Conservation (phyloP, 306 rosid species). For the Glycine latifolia region DNA sequence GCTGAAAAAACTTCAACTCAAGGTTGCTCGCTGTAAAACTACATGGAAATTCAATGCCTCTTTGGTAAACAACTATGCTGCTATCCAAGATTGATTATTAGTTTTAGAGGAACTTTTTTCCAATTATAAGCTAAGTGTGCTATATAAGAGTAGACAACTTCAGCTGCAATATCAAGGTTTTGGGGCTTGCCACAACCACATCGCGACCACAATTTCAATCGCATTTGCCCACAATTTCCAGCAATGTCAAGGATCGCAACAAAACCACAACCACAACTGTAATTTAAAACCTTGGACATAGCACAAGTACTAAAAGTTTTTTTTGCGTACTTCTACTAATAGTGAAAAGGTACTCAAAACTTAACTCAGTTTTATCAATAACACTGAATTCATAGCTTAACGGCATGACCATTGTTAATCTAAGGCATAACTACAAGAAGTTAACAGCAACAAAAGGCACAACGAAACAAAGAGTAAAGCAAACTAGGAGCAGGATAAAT, state of each 20-base stretch:
- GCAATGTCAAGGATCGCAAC: not conserved
- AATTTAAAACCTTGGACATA: not conserved
- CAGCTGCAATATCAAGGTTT: not conserved
- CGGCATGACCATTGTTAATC: not conserved
- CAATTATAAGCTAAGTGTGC: not conserved
- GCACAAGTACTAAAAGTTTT: not conserved
- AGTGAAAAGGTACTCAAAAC: not conserved
- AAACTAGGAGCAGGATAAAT: not conserved
- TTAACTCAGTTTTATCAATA: not conserved
- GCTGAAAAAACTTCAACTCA: not conserved
- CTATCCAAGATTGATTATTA: not conserved
- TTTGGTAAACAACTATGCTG: too few species aligned
- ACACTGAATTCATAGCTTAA: not conserved
- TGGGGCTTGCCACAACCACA: not conserved
- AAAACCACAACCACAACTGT: not conserved
- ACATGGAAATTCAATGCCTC: not conserved
- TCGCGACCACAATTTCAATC: not conserved
- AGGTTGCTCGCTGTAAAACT: not conserved
- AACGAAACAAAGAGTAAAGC: not conserved
- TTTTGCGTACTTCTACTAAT: too few species aligned
- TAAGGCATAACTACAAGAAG: slow-evolving; percentile 2
- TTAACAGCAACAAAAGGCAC: not conserved
- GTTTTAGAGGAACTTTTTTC: not conserved
- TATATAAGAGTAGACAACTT: not conserved
- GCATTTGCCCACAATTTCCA: not conserved